Percentiles rank a stretch among this genome's conserved stretches.
phyloP scores from a whole-genome alignment of 495 filamentous ascomycete species.

The Cryomyces antarcticus region DNA sequence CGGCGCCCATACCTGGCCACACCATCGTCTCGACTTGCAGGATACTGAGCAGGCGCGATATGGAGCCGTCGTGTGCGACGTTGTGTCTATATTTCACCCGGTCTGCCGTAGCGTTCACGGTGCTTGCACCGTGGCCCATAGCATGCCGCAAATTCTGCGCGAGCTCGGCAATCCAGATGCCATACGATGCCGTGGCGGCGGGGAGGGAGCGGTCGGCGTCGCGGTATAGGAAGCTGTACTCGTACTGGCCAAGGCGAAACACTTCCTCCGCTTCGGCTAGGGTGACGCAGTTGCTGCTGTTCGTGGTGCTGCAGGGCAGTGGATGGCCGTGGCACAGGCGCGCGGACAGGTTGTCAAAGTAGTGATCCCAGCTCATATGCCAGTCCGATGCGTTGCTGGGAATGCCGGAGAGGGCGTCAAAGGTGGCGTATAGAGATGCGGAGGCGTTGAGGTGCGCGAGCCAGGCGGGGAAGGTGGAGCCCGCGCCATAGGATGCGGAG shows the following conservation, averaged over 20 bases:
- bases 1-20: slow-evolving; percentile 55
- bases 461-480: slow-evolving; percentile 28
- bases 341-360: slow-evolving; percentile 52
- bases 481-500: slow-evolving; percentile 26
- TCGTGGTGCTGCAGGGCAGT: slow-evolving; percentile 33
- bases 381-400: slow-evolving; percentile 29
- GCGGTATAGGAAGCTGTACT: slow-evolving; percentile 46
- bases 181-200: slow-evolving; percentile 30
- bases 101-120: slow-evolving; percentile 16
- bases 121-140: not conserved
- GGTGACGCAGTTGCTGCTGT: slow-evolving; percentile 32
- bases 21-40: slow-evolving; percentile 47
- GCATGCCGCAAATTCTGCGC: slow-evolving; percentile 31
- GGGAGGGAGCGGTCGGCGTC: slow-evolving; percentile 33
- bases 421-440: slow-evolving; percentile 23
- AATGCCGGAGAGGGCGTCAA: slow-evolving; percentile 42
- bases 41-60: slow-evolving; percentile 38
- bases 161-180: slow-evolving; percentile 45
- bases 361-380: slow-evolving; percentile 46
- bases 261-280: slow-evolving; percentile 34
- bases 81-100: slow-evolving; percentile 39
- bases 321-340: slow-evolving; percentile 44
- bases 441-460: slow-evolving; percentile 34
- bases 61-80: slow-evolving; percentile 47
- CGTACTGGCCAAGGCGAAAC: slow-evolving; percentile 47